These are phyloP conservation scores for Dissophora globulifera DNA, from an alignment of 192 early-diverging fungal genomes.

Conservation along the genomic window DNA sequence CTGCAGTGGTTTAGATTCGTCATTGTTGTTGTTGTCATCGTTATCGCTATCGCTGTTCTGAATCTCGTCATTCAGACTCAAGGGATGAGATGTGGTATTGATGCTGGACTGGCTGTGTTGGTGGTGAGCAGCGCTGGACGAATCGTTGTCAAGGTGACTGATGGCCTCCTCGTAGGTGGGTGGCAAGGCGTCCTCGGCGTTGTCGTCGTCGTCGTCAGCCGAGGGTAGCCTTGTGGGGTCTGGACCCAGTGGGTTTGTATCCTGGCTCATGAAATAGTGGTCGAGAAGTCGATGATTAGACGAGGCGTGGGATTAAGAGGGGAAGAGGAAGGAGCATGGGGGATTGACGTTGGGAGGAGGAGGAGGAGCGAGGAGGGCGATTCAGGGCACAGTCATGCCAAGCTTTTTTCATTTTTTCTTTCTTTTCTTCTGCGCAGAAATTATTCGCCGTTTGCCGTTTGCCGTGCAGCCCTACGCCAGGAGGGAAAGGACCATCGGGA, in stretches of 20 bases:
- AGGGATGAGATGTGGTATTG: background rate
- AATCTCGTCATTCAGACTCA: constrained; percentile 13
- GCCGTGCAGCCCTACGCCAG: no score
- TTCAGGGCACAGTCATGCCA: no score
- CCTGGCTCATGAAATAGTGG: constrained; percentile 41
- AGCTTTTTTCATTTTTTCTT: no score
- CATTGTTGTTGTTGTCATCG: background rate
- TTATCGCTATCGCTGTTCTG: constrained; percentile 5
- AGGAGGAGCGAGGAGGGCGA: no score
- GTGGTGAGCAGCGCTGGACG: background rate
- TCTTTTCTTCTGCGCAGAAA: no score
- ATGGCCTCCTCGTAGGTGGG: constrained; percentile 51
- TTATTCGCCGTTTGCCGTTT: no score
- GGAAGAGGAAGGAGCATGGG: no score
- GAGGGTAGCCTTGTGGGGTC: constrained; percentile 2
- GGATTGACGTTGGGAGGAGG: no score
- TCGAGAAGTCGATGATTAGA: background rate
- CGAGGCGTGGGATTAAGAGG: background rate
- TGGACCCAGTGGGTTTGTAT: background rate
- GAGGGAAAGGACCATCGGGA: no score
- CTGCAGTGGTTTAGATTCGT: background rate
- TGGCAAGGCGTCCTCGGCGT: constrained; percentile 20
- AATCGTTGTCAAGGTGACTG: constrained; percentile 9
- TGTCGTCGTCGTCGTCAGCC: constrained; percentile 2
- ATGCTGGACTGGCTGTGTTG: constrained; percentile 1